These are phyloP conservation scores for Pyrenochaeta sp. DNA, from an alignment of 2,329 filamentous ascomycete genomes.

Conservation along the genomic window DNA sequence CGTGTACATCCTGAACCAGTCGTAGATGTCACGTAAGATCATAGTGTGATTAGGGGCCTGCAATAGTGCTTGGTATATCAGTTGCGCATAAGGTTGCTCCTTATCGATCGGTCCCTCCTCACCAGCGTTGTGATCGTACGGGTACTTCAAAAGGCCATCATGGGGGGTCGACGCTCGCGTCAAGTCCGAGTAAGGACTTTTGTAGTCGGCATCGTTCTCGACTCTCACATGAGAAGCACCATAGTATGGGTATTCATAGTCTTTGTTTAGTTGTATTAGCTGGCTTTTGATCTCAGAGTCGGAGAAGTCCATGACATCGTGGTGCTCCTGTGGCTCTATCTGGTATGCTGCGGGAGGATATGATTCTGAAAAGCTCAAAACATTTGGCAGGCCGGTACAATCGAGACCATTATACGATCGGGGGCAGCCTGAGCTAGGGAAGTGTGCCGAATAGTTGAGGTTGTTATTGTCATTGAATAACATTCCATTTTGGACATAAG, in stretches of 20 bases:
- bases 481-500: slow-evolving; percentile 28
- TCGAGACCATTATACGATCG: slow-evolving; percentile 30
- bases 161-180: slow-evolving; percentile 33
- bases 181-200: slow-evolving; percentile 30
- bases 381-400: slow-evolving; percentile 21
- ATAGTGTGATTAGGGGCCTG: slow-evolving; percentile 72
- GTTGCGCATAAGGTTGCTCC: slow-evolving; percentile 78
- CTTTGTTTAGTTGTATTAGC: slow-evolving; percentile 33
- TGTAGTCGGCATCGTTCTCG: slow-evolving; percentile 26
- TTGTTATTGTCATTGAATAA: slow-evolving; percentile 34
- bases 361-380: slow-evolving; percentile 21
- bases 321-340: slow-evolving; percentile 35
- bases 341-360: slow-evolving; percentile 45
- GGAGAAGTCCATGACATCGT: slow-evolving; percentile 29
- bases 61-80: slow-evolving; percentile 80
- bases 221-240: slow-evolving; percentile 16
- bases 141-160: slow-evolving; percentile 15
- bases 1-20: slow-evolving; percentile 87
- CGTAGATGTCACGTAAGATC: slow-evolving; percentile 85
- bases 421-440: slow-evolving; percentile 27
- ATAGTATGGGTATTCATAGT: slow-evolving; percentile 34
- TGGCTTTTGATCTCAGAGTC: slow-evolving; percentile 27
- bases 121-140: slow-evolving; percentile 11
- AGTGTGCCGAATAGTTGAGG: slow-evolving; percentile 25
- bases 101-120: slow-evolving; percentile 41